Conservation (phyloP, 768 basidiomycete genomes). For the Tephrocybe sp. region DNA sequence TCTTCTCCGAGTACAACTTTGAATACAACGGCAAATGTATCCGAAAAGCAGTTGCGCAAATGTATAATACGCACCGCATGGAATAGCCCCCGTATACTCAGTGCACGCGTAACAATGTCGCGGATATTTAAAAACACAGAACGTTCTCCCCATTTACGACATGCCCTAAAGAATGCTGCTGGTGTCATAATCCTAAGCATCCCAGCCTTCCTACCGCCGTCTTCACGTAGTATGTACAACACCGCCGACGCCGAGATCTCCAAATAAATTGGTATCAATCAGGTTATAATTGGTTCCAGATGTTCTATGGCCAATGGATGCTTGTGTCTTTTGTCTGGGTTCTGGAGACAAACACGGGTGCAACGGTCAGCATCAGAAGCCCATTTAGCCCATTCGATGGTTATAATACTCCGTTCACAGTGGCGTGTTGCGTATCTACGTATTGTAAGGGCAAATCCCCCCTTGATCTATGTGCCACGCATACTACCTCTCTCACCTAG, state of each 20-base stretch:
- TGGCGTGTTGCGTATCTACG: conserved; percentile 46
- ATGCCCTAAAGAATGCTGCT: conserved; percentile 44
- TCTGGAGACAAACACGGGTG: conserved; percentile 50
- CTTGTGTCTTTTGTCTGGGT: conserved; percentile 50
- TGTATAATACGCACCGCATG: conserved; percentile 17
- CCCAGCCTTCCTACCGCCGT: conserved; percentile 39
- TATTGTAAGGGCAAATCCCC: conserved; percentile 27
- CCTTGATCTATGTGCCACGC: not conserved
- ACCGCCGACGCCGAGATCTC: not conserved
- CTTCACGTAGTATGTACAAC: conserved; percentile 27
- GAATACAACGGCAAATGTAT: not conserved
- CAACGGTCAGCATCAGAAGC: conserved; percentile 29
- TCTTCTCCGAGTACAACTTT: not conserved
- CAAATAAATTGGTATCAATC: not conserved
- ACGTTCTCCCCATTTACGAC: conserved; percentile 41
- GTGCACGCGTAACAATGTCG: conserved; percentile 31
- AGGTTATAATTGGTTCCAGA: conserved; percentile 38
- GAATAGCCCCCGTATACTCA: conserved; percentile 26
- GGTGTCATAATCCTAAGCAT: conserved; percentile 41
- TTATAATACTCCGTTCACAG: conserved; percentile 11
- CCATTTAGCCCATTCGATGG: not conserved
- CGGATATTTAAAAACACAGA: conserved; percentile 24
- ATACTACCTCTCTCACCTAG: conserved; percentile 12
- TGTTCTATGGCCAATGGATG: conserved; percentile 47
- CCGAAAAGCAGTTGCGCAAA: not conserved